A percentile compares a stretch with the other conserved stretches of the same genome.
Evolutionary conservation across 768 basidiomycete genomes (phyloP).

Genomic region (Mycena galericulata): DNA sequence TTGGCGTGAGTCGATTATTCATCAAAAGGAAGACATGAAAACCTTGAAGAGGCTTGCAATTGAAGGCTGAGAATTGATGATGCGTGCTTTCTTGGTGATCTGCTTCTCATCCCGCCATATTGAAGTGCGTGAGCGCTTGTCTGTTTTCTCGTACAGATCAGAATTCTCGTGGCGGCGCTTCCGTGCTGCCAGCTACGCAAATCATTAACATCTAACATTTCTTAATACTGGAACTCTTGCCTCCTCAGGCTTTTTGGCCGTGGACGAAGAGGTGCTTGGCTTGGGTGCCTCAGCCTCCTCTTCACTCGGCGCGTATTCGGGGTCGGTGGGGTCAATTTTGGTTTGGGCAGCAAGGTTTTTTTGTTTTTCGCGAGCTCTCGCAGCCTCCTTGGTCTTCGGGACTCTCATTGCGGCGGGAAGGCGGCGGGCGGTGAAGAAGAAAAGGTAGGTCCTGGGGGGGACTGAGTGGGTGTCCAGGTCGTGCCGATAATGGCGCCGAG

Average conservation of each 20-base stretch:
- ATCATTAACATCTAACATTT: neutral
- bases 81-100: conserved; percentile 14
- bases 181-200: conserved; percentile 7
- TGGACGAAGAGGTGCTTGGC: conserved; percentile 7
- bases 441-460: no score
- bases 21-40: conserved; percentile 1
- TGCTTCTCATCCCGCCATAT: conserved; percentile 14
- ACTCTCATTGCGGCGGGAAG: conserved; percentile 13
- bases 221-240: neutral
- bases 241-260: conserved; percentile 8
- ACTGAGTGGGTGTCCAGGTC: no score
- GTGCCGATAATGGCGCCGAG: no score
- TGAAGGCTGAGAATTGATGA: conserved; percentile 13
- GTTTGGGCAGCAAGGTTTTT: conserved; percentile 14
- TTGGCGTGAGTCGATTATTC: conserved; percentile 3
- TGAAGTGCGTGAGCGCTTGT: conserved; percentile 17
- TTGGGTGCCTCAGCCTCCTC: neutral
- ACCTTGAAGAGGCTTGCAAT: conserved; percentile 18
- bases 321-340: neutral
- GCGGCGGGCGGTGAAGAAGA: no score
- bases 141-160: conserved; percentile 17
- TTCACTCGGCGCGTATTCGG: conserved; percentile 12
- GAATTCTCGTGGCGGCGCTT: conserved; percentile 10
- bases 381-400: conserved; percentile 17
- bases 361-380: conserved; percentile 15